phyloP scores from a whole-genome alignment of 2,329 filamentous ascomycete species.

The Apiospora aurea region DNA sequence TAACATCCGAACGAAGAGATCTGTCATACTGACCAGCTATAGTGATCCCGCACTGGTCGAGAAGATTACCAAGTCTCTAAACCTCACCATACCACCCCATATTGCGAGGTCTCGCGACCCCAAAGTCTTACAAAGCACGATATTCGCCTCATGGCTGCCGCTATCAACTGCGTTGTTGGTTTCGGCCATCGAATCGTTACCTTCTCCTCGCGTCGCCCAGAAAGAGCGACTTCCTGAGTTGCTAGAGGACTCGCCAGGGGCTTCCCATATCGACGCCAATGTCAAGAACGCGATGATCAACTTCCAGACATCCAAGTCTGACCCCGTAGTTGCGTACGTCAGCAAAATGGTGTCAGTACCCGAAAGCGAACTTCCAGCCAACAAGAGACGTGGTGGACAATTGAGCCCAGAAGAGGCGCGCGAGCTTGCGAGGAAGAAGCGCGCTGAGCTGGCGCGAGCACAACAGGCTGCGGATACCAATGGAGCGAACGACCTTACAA shows the following conservation, averaged over 20 bases:
- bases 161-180: constrained; percentile 92
- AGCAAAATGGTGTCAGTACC: constrained; percentile 98
- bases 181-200: constrained; percentile 91
- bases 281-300: constrained; percentile 83
- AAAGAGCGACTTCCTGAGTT: constrained; percentile 80
- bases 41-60: constrained; percentile 82
- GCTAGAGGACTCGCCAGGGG: constrained; percentile 80
- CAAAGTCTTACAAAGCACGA: constrained; percentile 79
- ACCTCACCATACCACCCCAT: constrained; percentile 84
- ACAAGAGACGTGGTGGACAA: constrained; percentile 74
- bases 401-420: constrained; percentile 89
- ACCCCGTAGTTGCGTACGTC: constrained; percentile 90
- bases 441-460: constrained; percentile 84
- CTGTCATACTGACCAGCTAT: constrained; percentile 32
- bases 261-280: constrained; percentile 70
- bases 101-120: constrained; percentile 84
- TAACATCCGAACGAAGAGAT: constrained; percentile 37
- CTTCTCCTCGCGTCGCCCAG: constrained; percentile 83
- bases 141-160: constrained; percentile 91
- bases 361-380: constrained; percentile 88
- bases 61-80: constrained; percentile 93
- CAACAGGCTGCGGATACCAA: constrained; percentile 64
- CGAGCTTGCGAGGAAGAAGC: constrained; percentile 85
- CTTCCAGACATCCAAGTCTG: constrained; percentile 74
- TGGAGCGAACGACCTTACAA: constrained; percentile 62